A percentile compares a stretch with the other conserved stretches of the same genome.
phyloP scores from a whole-genome alignment of 345 rosid genomes.

The Salix viminalis region DNA sequence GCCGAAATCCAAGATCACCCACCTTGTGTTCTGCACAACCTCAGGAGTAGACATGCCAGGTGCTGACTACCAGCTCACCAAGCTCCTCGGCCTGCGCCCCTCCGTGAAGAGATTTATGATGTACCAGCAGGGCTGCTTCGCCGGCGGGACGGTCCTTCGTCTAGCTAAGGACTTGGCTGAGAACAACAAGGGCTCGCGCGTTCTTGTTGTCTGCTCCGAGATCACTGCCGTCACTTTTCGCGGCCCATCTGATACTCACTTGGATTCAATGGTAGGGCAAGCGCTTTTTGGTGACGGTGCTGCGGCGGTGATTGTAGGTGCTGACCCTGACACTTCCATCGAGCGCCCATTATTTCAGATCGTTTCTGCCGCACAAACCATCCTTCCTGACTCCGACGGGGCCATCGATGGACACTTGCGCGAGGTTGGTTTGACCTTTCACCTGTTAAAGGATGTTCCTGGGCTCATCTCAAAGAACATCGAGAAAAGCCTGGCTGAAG shows the following conservation, averaged over 20 bases:
- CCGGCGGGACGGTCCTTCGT: slow-evolving; percentile 18
- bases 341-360: slow-evolving; percentile 18
- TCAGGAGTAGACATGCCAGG: slow-evolving; percentile 26
- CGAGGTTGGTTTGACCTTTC: slow-evolving; percentile 18
- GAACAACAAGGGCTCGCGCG: slow-evolving; percentile 20
- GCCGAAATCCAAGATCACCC: slow-evolving; percentile 22
- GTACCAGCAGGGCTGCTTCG: slow-evolving; percentile 22
- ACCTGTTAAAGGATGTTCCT: slow-evolving; percentile 17
- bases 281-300: slow-evolving; percentile 22
- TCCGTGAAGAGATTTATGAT: slow-evolving; percentile 21
- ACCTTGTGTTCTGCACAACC: slow-evolving; percentile 19
- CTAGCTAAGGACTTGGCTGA: slow-evolving; percentile 20
- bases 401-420: slow-evolving; percentile 23
- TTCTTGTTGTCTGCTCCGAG: slow-evolving; percentile 23
- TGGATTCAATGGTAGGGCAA: slow-evolving; percentile 23
- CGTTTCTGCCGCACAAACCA: slow-evolving; percentile 20
- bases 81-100: slow-evolving; percentile 20
- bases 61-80: slow-evolving; percentile 19
- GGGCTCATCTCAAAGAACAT: slow-evolving; percentile 17
- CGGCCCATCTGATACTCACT: slow-evolving; percentile 13
- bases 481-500: slow-evolving; percentile 20
- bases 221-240: slow-evolving; percentile 15
- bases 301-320: slow-evolving; percentile 15
- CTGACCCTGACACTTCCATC: slow-evolving; percentile 11
- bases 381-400: slow-evolving; percentile 17